Base-by-base conservation (phyloP, 2,329 filamentous ascomycete species). In the Xylaria sp. region DNA sequence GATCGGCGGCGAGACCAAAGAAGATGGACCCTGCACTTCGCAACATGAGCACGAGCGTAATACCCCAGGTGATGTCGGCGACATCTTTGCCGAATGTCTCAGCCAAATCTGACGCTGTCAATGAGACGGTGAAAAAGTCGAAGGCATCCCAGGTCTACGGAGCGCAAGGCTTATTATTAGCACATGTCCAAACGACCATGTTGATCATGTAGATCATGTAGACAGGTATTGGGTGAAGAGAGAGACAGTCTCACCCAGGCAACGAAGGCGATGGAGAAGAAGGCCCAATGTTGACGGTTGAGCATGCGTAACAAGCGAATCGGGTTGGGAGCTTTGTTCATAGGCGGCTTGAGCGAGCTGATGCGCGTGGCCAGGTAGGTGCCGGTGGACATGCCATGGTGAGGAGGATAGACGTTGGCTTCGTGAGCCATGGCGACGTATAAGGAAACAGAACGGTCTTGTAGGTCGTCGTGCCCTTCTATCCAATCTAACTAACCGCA, bases 51-150 rank as follows among this genome's bases (percentile, higher is more conserved):
- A 89, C 87, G 6, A 90, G 80, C 0, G 88, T 90, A 72, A 90
- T 89, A 32, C 87, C 88, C 87, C 87, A 89, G 15, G 87, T 88
- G 28, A 90, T 88, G 70, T 89, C 85, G 4, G 86, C 83, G 63
- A 86, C 87, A 60, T 83, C 77, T 68, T 82, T 84, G 66, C 78
- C 80, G 72, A 90, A 90, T 1, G 81, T 79, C 61, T 84, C 78
- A 41, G 84, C 81, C 15, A 91, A 80, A 25, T 86, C 81, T 13
- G 80, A 84, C 18, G 89, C 81, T 0, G 87, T 89, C 52, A 91
- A 80, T 1, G 86, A 88, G 30, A 90, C 88, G 53, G 87, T 89
- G 77, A 90, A 89, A 80, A 90, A 91, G 77, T 91, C 89, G 71
- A 90, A 90, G 3, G 88, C 83, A 74, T 90, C 87, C 87, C 86